Conservation (phyloP, 2,329 filamentous ascomycete species). For the Colletotrichum lindemuthianum region DNA sequence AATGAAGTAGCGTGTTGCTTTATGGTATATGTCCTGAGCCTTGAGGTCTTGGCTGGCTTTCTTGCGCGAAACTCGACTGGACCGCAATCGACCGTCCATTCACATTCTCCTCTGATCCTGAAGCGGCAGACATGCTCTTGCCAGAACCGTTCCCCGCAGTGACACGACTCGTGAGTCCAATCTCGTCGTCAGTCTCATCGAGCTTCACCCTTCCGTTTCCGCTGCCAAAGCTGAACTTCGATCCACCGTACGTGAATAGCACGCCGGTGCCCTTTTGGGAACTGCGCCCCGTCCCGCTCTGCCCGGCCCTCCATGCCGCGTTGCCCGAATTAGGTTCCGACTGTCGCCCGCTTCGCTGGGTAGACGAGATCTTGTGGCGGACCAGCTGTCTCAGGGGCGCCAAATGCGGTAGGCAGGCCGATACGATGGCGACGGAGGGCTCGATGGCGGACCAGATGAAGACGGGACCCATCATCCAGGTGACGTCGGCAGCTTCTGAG, state of each 20-base stretch:
- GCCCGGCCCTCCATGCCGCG: conserved; percentile 9
- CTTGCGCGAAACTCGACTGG: not conserved
- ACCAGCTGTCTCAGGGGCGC: conserved; percentile 40
- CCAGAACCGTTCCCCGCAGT: not conserved
- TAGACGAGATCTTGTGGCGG: conserved; percentile 6
- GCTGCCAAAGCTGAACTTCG: conserved; percentile 12
- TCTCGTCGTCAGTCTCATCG: conserved; percentile 19
- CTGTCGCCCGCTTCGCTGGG: not conserved
- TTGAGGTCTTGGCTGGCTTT: not conserved
- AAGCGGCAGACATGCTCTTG: not conserved
- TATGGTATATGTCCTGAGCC: too few relatives aligned
- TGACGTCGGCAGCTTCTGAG: conserved; percentile 24
- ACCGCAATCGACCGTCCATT: not conserved
- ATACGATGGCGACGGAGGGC: conserved; percentile 51
- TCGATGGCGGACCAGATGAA: conserved; percentile 53
- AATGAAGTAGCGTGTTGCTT: too few relatives aligned
- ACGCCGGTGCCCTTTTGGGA: conserved; percentile 21
- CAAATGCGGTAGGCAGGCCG: conserved; percentile 51
- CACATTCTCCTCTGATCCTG: conserved; percentile 37
- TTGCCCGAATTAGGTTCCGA: not conserved
- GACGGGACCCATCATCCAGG: conserved; percentile 34
- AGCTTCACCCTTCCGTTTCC: conserved; percentile 12
- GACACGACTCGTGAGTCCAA: conserved; percentile 18
- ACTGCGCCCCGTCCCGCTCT: not conserved
- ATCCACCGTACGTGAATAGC: conserved; percentile 24